Percentiles rank a stretch among this genome's conserved stretches.
Conservation (phyloP, 2,329 filamentous ascomycete species). For the Aaosphaeria pasadenensis region DNA sequence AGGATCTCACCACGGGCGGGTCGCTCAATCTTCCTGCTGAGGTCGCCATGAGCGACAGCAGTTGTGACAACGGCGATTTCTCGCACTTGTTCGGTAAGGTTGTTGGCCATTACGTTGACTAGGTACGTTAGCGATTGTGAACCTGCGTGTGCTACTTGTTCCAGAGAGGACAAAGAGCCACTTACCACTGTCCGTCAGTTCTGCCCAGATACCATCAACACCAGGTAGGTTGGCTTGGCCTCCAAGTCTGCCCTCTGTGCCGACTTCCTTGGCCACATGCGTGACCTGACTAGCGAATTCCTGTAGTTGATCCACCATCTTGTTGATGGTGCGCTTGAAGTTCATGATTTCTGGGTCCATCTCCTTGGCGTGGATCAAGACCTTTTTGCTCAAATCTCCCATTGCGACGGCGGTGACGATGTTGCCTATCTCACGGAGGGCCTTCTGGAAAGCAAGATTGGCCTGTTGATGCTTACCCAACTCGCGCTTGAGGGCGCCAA, state of each 20-base stretch:
- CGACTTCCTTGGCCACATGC: constrained; percentile 89
- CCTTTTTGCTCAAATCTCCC: constrained; percentile 94
- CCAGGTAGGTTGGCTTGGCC: constrained; percentile 92
- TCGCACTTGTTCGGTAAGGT: constrained; percentile 93
- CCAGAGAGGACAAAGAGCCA: constrained; percentile 3
- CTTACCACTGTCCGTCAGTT: constrained; percentile 67
- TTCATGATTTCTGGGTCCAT: constrained; percentile 98
- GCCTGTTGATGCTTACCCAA: constrained; percentile 96
- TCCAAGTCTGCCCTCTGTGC: constrained; percentile 89
- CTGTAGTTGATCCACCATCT: constrained; percentile 97
- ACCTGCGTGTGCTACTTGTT: constrained; percentile 8
- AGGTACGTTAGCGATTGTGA: constrained; percentile 23
- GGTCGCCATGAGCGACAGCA: constrained; percentile 87
- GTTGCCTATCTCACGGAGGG: constrained; percentile 90
- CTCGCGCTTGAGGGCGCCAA: constrained; percentile 86
- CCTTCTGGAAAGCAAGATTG: constrained; percentile 98
- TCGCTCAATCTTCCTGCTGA: constrained; percentile 94
- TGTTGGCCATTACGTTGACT: constrained; percentile 99
- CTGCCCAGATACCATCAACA: constrained; percentile 96
- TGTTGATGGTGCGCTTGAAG: constrained; percentile 98
- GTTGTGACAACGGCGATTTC: constrained; percentile 97
- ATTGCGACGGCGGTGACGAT: constrained; percentile 96
- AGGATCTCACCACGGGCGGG: constrained; percentile 92
- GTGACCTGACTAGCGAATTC: constrained; percentile 97
- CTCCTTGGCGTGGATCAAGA: constrained; percentile 90